A percentile compares a stretch with the other conserved stretches of the same genome.
phyloP scores from a whole-genome alignment of 495 filamentous ascomycete species.

The Trypethelium eluteriae region DNA sequence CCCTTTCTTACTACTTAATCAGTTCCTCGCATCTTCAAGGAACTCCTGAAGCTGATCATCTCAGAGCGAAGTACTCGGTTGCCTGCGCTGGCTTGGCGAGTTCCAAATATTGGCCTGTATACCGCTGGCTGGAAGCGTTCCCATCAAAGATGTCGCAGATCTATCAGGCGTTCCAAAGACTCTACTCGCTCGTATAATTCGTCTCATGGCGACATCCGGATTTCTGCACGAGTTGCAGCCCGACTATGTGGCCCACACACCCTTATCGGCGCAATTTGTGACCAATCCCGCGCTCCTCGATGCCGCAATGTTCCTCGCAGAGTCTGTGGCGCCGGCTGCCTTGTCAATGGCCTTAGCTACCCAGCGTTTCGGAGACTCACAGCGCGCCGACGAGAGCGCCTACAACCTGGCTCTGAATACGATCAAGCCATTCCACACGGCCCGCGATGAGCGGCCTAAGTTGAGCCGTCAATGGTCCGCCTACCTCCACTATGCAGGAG shows the following conservation, averaged over 20 bases:
- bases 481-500: constrained; percentile 29
- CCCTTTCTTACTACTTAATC: neutral
- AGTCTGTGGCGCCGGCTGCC: constrained; percentile 31
- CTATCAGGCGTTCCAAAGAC: constrained; percentile 32
- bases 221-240: constrained; percentile 38
- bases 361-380: constrained; percentile 26
- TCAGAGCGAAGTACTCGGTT: constrained; percentile 37
- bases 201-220: constrained; percentile 34
- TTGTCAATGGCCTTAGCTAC: constrained; percentile 38
- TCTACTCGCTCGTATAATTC: constrained; percentile 34
- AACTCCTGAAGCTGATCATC: neutral
- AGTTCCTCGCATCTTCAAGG: neutral
- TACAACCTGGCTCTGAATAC: constrained; percentile 31
- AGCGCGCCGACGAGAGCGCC: constrained; percentile 20
- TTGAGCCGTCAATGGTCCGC: constrained; percentile 34
- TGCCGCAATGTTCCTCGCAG: constrained; percentile 38
- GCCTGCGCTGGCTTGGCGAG: constrained; percentile 40
- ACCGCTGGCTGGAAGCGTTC: constrained; percentile 33
- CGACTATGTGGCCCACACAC: constrained; percentile 35
- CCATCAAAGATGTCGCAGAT: constrained; percentile 37
- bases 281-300: constrained; percentile 32
- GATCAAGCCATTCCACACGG: constrained; percentile 19
- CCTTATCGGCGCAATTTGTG: constrained; percentile 37
- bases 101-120: constrained; percentile 42
- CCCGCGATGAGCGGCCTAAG: constrained; percentile 27